Conservation (phyloP, 1,139 yeast species). For the Suhomyces choctaworum region DNA sequence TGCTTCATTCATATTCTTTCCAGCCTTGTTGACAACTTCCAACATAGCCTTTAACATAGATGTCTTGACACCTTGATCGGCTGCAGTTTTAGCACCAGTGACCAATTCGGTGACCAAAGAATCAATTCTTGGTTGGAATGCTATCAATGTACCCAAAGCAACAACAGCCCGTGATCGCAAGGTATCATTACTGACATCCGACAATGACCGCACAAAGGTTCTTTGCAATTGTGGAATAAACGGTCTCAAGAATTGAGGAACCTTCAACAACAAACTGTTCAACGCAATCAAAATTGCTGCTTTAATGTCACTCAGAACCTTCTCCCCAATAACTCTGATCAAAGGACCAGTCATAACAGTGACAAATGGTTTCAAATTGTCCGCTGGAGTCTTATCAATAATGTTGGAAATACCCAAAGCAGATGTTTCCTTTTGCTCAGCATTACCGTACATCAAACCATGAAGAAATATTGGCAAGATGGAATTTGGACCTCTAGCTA, state of each 20-base stretch:
- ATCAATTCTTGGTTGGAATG: constrained; percentile 91
- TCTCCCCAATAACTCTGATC: constrained; percentile 96
- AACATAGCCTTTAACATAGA: constrained; percentile 86
- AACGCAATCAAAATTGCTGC: constrained; percentile 87
- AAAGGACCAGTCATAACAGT: constrained; percentile 96
- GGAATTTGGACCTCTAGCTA: constrained; percentile 87
- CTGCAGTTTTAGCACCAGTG: constrained; percentile 64
- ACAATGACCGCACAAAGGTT: constrained; percentile 88
- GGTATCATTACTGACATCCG: constrained; percentile 71
- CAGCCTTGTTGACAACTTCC: constrained; percentile 82
- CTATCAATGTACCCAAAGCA: constrained; percentile 84
- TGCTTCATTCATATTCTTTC: constrained; percentile 69
- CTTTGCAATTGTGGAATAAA: constrained; percentile 97
- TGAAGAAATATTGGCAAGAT: constrained; percentile 89
- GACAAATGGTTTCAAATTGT: constrained; percentile 79
- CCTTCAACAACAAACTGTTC: constrained; percentile 72
- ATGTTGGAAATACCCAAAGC: constrained; percentile 90
- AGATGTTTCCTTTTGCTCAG: constrained; percentile 79
- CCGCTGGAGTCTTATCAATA: constrained; percentile 82
- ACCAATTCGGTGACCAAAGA: constrained; percentile 85
- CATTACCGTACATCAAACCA: constrained; percentile 91
- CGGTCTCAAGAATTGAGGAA: constrained; percentile 91
- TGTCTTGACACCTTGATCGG: constrained; percentile 66
- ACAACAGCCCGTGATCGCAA: constrained; percentile 85
- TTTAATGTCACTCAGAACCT: constrained; percentile 86